Percentiles rank a stretch among this genome's conserved stretches.
Conservation (phyloP, 352 stramenopile genomes). For the Phytophthora brassicae region DNA sequence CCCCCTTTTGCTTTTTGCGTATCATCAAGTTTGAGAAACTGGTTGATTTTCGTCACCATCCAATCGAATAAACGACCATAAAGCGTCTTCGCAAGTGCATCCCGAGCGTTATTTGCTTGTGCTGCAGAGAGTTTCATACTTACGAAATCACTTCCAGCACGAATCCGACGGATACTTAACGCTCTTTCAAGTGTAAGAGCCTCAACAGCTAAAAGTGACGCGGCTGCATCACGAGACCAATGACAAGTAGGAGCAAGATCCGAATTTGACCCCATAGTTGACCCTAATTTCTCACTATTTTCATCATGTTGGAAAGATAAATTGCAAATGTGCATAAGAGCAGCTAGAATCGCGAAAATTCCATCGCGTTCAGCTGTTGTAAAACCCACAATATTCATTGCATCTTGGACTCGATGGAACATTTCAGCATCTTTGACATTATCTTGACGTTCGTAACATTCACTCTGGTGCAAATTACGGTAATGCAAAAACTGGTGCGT, state of each 20-base stretch:
- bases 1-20: slow-evolving; percentile 58
- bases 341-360: slow-evolving; percentile 83
- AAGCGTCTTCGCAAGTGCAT: slow-evolving; percentile 81
- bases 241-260: slow-evolving; percentile 65
- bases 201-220: slow-evolving; percentile 70
- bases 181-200: slow-evolving; percentile 69
- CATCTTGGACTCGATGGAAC: slow-evolving; percentile 77
- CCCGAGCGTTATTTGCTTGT: slow-evolving; percentile 81
- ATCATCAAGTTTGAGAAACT: slow-evolving; percentile 82
- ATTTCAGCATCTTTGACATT: slow-evolving; percentile 74
- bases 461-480: slow-evolving; percentile 85
- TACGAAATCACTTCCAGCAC: slow-evolving; percentile 80
- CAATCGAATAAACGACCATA: slow-evolving; percentile 91
- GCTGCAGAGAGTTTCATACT: slow-evolving; percentile 83
- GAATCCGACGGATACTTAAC: slow-evolving; percentile 80
- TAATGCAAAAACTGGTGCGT: slow-evolving; percentile 71
- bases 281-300: slow-evolving; percentile 47
- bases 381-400: slow-evolving; percentile 86
- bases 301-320: slow-evolving; percentile 85
- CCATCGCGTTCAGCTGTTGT: slow-evolving; percentile 66
- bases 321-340: slow-evolving; percentile 90
- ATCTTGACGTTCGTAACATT: slow-evolving; percentile 81
- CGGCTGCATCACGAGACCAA: slow-evolving; percentile 73
- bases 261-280: slow-evolving; percentile 35
- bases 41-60: slow-evolving; percentile 89